phyloP scores from a whole-genome alignment of 352 stramenopile species.

The Phytophthora pini region DNA sequence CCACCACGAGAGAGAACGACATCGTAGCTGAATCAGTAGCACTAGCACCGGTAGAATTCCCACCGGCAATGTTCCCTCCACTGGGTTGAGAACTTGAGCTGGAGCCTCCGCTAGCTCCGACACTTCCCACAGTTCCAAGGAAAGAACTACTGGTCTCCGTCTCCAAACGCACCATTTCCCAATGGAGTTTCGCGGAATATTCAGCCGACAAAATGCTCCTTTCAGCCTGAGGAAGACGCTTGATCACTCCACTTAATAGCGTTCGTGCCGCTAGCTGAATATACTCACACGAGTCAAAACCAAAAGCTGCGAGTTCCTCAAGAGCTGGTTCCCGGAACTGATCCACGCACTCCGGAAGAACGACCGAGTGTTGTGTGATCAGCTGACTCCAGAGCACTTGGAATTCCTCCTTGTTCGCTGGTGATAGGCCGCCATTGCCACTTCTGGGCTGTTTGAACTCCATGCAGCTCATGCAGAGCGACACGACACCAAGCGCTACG shows the following conservation, averaged over 20 bases:
- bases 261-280: constrained; percentile 76
- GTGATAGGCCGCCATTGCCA: constrained; percentile 13
- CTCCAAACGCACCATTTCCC: constrained; percentile 77
- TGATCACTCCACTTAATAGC: constrained; percentile 79
- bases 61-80: constrained; percentile 38
- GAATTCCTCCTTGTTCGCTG: constrained; percentile 81
- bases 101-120: constrained; percentile 19
- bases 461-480: constrained; percentile 86
- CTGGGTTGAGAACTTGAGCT: constrained; percentile 22
- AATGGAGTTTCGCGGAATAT: constrained; percentile 84
- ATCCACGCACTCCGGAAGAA: constrained; percentile 75
- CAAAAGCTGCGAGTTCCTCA: constrained; percentile 75
- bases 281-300: constrained; percentile 80
- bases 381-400: constrained; percentile 88
- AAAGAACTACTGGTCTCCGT: constrained; percentile 59
- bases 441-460: constrained; percentile 69
- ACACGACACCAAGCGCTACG: constrained; percentile 72
- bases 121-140: constrained; percentile 21
- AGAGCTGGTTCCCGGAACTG: constrained; percentile 76
- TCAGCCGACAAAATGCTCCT: constrained; percentile 65
- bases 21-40: constrained; percentile 24
- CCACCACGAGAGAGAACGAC: constrained; percentile 50
- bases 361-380: constrained; percentile 86
- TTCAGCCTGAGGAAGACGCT: constrained; percentile 54
- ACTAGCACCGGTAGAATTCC: constrained; percentile 24